Base-by-base conservation (phyloP, 2,329 filamentous ascomycete genomes). In the Coniella lustricola region DNA sequence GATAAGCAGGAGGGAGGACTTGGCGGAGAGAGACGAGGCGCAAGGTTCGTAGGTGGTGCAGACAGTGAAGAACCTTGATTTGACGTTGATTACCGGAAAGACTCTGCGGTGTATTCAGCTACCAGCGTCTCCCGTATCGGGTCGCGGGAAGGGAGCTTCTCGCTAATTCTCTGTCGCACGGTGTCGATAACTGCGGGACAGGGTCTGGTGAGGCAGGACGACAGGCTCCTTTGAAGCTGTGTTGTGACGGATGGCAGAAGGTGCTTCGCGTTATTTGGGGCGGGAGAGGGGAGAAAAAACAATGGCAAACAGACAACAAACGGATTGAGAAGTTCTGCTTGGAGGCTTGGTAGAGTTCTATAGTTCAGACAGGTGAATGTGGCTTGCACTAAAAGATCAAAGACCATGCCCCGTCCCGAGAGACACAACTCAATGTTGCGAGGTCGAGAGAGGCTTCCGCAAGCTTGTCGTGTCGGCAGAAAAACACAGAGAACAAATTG, bases 371-470 rank as follows among this genome's bases (percentile, higher is more conserved):
- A n/a, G 47, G 40, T 50, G 43, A 45, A 34, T 39, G 44, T 29
- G 50, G 25, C 33, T 41, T 47, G 50, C 48, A 47, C 50, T 52
- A 52, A 32, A 46, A 39, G 50, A 36, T 42, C 47, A 47, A 25
- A 50, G 38, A 47, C 40, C 47, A 52, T 52, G 50, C 39, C 47
- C 50, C 50, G 50, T 47, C 36, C 47, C 41, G 42, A 39, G 22
- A 33, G 47, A 50, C 50, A 51, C 53, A 46, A 53, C 50, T 54
- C 50, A 49, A 57, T 52, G 58, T 57, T 56, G 59, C 48, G 52
- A 57, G 54, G 49, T 57, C 54, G 51, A 31, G 50, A 36, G 18
- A 48, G 46, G 32, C 54, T 53, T 41, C 50, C 40, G 46, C 46
- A 51, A 49, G 53, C 39, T 29, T 44, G 42, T 47, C 52, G 37